Conservation (phyloP, 129 eudicot species). For the Apium graveolens region DNA sequence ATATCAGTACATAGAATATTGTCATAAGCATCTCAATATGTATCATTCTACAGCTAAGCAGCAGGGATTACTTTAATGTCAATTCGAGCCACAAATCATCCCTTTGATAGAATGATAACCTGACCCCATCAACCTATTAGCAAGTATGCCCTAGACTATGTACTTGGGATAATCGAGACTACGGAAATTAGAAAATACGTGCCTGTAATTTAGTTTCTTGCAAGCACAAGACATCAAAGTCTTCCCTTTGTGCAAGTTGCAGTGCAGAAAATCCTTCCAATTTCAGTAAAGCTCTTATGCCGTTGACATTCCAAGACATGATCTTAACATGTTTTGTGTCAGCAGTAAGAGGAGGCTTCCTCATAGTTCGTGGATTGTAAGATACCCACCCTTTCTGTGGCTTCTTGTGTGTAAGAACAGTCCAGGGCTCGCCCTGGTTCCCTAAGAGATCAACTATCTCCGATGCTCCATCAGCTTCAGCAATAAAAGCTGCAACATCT, state of each 20-base stretch:
- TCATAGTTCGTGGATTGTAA: constrained; percentile 85
- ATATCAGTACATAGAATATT: neutral
- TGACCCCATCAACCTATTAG: neutral
- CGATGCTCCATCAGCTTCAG: constrained; percentile 19
- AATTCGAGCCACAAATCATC: neutral
- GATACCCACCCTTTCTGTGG: constrained; percentile 89
- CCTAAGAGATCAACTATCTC: constrained; percentile 28
- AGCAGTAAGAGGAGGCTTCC: constrained; percentile 54
- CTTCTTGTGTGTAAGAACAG: constrained; percentile 85
- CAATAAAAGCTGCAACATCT: constrained; percentile 19
- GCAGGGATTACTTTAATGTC: neutral
- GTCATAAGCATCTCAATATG: neutral
- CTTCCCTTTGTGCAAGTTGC: constrained; percentile 84
- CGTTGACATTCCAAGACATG: constrained; percentile 98
- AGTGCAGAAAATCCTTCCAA: constrained; percentile 54
- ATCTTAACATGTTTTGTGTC: constrained; percentile 54
- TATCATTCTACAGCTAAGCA: neutral
- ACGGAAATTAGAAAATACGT: constrained; percentile 12
- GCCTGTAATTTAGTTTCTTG: constrained; percentile 98
- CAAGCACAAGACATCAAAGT: constrained; percentile 87
- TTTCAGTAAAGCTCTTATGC: constrained; percentile 78
- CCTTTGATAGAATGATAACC: neutral
- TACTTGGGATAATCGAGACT: neutral
- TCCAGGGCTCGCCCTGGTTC: constrained; percentile 70
- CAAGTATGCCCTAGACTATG: neutral